Evolutionary conservation across 2,329 filamentous ascomycete species (phyloP).

Genomic region (Epichloe sp.): DNA sequence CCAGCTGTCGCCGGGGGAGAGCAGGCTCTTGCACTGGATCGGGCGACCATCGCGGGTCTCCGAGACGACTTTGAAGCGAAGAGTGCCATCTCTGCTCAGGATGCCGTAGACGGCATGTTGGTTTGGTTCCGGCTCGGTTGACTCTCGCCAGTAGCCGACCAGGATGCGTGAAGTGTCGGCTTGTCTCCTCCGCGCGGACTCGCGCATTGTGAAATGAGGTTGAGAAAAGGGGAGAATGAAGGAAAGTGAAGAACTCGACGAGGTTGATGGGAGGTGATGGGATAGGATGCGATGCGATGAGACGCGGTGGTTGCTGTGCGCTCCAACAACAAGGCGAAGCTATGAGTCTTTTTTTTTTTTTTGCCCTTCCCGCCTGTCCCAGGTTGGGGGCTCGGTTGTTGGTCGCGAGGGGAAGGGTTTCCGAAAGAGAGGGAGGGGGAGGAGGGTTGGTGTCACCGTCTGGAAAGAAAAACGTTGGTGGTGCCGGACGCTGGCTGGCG

Average conservation of each 20-base stretch:
- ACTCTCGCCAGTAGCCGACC: constrained; percentile 2
- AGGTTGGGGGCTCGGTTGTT: neutral
- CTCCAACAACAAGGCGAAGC: neutral
- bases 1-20: neutral
- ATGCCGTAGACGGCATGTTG: constrained; percentile 3
- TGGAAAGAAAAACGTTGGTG: neutral
- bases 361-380: neutral
- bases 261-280: no score
- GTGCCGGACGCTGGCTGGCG: neutral
- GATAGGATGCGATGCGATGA: neutral
- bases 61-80: constrained; percentile 1
- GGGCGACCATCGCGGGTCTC: neutral
- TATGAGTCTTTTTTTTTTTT: neutral
- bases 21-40: neutral
- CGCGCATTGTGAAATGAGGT: neutral
- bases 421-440: neutral
- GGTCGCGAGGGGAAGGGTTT: neutral
- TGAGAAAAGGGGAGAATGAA: neutral
- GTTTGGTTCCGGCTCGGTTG: neutral
- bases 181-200: neutral
- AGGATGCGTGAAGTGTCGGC: neutral
- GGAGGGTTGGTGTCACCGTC: neutral
- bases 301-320: neutral
- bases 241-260: no score
- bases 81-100: neutral